These are phyloP conservation scores for Cryptosporidium canis DNA, from an alignment of 169 alveolate genomes.

Conservation along the genomic window DNA sequence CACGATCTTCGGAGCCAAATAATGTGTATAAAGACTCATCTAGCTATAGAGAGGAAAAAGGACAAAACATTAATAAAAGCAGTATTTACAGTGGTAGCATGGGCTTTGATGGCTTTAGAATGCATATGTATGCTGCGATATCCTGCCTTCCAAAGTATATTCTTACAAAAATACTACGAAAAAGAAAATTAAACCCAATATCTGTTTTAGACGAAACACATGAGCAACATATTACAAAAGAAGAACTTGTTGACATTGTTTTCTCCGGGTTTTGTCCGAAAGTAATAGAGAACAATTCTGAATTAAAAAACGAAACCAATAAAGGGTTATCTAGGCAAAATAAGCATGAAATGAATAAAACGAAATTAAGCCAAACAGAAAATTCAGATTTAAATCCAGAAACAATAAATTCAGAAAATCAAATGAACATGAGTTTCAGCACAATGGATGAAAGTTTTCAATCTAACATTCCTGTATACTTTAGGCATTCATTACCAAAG, in stretches of 20 bases:
- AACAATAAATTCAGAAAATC: not conserved
- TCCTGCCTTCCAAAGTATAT: constrained; percentile 38
- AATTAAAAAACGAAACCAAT: not conserved
- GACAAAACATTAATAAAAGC: not conserved
- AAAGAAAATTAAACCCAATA: not conserved
- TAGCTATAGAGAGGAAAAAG: not conserved
- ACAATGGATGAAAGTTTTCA: constrained; percentile 10
- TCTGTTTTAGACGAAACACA: not conserved
- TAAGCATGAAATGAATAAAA: not conserved
- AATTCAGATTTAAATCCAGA: constrained; percentile 10
- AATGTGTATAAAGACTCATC: not conserved
- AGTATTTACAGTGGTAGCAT: not conserved
- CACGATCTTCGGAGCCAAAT: not conserved
- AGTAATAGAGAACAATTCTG: not conserved
- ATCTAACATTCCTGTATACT: constrained; percentile 39
- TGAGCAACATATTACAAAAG: constrained; percentile 9
- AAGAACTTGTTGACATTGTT: constrained; percentile 1
- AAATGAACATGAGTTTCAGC: not conserved
- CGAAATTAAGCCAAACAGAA: not conserved
- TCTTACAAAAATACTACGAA: constrained; percentile 4
- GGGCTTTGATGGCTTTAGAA: constrained; percentile 7
- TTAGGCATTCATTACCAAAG: constrained; percentile 60
- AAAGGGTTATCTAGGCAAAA: not conserved
- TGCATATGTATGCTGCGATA: constrained; percentile 47
- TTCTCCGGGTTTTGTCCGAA: not conserved